A percentile compares a stretch with the other conserved stretches of the same genome.
Evolutionary conservation across 148 eudicot genomes (phyloP).

Genomic region (Diospyros kaki): DNA sequence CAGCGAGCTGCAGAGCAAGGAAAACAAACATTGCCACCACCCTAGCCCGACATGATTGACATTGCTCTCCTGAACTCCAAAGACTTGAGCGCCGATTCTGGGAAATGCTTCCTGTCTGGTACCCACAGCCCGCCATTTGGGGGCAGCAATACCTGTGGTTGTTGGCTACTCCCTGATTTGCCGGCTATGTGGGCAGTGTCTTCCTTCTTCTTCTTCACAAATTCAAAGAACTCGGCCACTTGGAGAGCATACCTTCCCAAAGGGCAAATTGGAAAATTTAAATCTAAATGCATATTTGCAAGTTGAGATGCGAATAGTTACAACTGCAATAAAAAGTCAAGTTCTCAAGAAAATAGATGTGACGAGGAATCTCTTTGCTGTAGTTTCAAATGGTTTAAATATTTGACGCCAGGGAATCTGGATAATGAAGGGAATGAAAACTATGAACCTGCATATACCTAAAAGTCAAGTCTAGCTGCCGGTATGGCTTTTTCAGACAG

Average conservation of each 20-base stretch:
- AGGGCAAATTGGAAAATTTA: not conserved
- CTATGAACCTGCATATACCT: too few relatives aligned
- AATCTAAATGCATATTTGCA: slow-evolving; percentile 1
- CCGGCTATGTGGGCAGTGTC: slow-evolving; percentile 27
- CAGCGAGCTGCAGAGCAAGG: not conserved
- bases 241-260: slow-evolving; percentile 79
- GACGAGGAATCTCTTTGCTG: too few relatives aligned
- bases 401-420: too few relatives aligned
- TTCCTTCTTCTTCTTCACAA: slow-evolving; percentile 77
- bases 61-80: slow-evolving; percentile 52
- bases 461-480: too few relatives aligned
- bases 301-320: too few relatives aligned
- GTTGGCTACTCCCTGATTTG: slow-evolving; percentile 25
- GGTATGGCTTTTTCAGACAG: too few relatives aligned
- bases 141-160: slow-evolving; percentile 44
- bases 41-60: slow-evolving; percentile 41
- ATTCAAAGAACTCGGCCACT: slow-evolving; percentile 81
- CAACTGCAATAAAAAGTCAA: too few relatives aligned
- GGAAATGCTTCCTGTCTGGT: slow-evolving; percentile 43
- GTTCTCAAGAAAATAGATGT: too few relatives aligned
- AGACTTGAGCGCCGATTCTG: slow-evolving; percentile 46
- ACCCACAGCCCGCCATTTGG: slow-evolving; percentile 46
- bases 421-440: too few relatives aligned
- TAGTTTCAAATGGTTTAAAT: too few relatives aligned
- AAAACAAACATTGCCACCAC: too few relatives aligned